Evolutionary conservation across 2,329 filamentous ascomycete species (phyloP).

Genomic region (Fusarium udum): DNA sequence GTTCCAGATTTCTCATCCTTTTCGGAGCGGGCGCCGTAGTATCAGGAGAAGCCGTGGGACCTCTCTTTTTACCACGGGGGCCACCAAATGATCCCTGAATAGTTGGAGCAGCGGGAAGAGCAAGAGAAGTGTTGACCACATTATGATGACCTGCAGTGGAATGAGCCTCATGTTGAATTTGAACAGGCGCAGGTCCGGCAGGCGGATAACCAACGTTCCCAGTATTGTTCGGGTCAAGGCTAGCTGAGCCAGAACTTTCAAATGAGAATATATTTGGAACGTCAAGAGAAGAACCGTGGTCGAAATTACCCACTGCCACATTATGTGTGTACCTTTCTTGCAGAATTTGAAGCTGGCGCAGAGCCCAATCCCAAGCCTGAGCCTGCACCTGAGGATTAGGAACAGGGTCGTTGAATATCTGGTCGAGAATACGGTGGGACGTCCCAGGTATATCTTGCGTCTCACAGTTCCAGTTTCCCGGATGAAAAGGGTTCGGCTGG

Average conservation of each 20-base stretch:
- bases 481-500: background rate
- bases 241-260: background rate
- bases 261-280: background rate
- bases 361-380: background rate
- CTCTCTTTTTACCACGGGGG: background rate
- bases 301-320: background rate
- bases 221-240: too few relatives aligned
- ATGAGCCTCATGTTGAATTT: background rate
- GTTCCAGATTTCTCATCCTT: background rate
- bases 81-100: background rate
- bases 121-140: background rate
- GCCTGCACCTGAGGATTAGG: background rate
- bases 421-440: background rate
- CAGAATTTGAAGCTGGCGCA: background rate
- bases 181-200: background rate
- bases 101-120: background rate
- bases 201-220: background rate
- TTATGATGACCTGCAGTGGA: background rate
- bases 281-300: background rate
- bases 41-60: background rate
- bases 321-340: background rate
- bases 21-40: background rate
- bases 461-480: background rate
- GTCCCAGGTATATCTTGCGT: fast-evolving
- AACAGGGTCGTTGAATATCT: background rate